A percentile compares a stretch with the other conserved stretches of the same genome.
These are phyloP conservation scores for Teunomyces atbi DNA, from an alignment of 805 yeast genomes.

Conservation along the genomic window DNA sequence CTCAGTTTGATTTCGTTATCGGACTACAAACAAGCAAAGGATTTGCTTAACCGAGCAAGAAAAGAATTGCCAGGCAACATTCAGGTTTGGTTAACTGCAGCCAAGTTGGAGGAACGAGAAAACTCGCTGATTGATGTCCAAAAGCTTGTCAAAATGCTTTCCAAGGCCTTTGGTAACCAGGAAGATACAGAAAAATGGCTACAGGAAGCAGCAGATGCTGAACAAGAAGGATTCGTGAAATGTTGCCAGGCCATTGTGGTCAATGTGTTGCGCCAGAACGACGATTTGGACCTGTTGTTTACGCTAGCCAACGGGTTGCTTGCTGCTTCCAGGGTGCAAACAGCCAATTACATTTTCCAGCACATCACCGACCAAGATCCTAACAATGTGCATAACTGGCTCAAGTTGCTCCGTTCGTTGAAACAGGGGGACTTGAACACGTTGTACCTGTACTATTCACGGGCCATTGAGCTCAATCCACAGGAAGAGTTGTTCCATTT, in stretches of 20 bases:
- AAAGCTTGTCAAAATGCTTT: constrained; percentile 47
- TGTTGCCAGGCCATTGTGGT: constrained; percentile 56
- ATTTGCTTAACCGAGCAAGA: constrained; percentile 59
- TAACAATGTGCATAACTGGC: constrained; percentile 47
- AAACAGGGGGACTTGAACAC: constrained; percentile 26
- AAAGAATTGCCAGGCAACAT: constrained; percentile 46
- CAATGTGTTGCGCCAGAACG: constrained; percentile 35
- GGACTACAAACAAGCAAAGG: constrained; percentile 48
- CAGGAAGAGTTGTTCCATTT: constrained; percentile 51
- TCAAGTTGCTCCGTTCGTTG: constrained; percentile 34
- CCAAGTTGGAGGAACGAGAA: constrained; percentile 62
- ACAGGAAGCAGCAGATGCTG: constrained; percentile 52
- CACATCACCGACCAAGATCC: constrained; percentile 50
- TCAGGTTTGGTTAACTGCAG: constrained; percentile 68
- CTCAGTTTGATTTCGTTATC: constrained; percentile 50
- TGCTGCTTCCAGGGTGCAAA: constrained; percentile 13
- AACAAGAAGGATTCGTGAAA: constrained; percentile 40
- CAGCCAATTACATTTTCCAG: constrained; percentile 49
- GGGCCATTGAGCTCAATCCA: constrained; percentile 53
- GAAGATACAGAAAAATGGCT: constrained; percentile 50
- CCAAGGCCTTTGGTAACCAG: constrained; percentile 44
- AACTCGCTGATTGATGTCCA: constrained; percentile 39
- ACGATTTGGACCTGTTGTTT: constrained; percentile 11
- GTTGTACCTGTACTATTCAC: constrained; percentile 44
- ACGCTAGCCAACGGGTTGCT: constrained; percentile 28